Evolutionary conservation across 371 early-diverging fungal species (phyloP).

Genomic region (Mucor circinelloides): DNA sequence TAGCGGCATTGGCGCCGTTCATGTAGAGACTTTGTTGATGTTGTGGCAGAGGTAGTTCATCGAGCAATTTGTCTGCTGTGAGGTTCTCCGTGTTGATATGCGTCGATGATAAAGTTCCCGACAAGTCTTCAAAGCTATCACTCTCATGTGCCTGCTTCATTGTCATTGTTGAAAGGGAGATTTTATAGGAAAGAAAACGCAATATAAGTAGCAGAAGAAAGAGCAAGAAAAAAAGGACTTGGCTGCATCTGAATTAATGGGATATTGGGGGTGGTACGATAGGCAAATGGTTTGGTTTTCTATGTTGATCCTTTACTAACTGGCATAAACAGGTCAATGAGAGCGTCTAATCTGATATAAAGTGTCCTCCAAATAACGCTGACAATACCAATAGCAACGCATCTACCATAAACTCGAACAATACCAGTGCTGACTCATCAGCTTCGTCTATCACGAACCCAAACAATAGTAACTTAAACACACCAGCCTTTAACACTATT

Average conservation of each 20-base stretch:
- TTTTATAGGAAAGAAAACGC: neutral
- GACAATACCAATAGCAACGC: no score
- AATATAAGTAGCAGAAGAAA: neutral
- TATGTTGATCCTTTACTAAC: neutral
- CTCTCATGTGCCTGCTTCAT: slow-evolving; percentile 2
- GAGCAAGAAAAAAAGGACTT: neutral
- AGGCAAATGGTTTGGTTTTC: neutral
- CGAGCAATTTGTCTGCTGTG: slow-evolving; percentile 31
- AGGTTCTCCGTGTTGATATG: slow-evolving; percentile 12
- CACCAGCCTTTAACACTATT: no score
- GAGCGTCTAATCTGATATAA: no score
- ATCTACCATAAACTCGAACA: no score
- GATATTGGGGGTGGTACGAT: neutral
- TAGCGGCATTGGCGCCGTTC: slow-evolving; percentile 1
- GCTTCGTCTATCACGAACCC: no score
- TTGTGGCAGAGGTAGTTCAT: slow-evolving; percentile 30
- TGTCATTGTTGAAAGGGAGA: neutral
- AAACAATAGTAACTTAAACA: no score
- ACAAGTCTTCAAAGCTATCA: slow-evolving; percentile 3
- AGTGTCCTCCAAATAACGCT: no score
- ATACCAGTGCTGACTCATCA: no score
- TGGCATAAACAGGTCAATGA: no score
- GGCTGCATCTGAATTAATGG: neutral
- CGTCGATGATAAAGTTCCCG: slow-evolving; percentile 15
- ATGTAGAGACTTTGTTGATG: slow-evolving; percentile 8